Percentiles rank a stretch among this genome's conserved stretches.
Conservation (phyloP, 1,284 basidiomycete genomes). For the Schizophyllum commune region DNA sequence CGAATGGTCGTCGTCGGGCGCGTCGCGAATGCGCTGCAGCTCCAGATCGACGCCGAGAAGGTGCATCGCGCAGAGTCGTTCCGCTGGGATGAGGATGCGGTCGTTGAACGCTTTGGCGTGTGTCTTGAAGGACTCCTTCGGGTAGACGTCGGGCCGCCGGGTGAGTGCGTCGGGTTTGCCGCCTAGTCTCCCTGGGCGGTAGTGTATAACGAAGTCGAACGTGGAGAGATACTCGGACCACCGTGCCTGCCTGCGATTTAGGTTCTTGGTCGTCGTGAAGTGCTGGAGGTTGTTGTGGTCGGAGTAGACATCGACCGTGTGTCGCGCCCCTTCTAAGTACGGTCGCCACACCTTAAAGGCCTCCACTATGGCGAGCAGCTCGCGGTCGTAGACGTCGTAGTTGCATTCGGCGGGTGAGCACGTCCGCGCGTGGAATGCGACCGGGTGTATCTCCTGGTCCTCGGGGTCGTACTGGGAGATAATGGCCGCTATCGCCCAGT, state of each 20-base stretch:
- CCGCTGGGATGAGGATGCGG: no score
- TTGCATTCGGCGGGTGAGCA: conserved; percentile 28
- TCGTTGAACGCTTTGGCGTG: no score
- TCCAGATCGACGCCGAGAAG: conserved; percentile 7
- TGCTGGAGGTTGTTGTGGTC: conserved; percentile 17
- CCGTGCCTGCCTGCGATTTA: conserved; percentile 3
- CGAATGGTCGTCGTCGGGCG: not conserved
- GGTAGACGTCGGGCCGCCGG: conserved; percentile 17
- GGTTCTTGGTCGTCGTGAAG: conserved; percentile 3
- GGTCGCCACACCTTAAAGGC: conserved; percentile 12
- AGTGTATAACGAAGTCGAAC: conserved; percentile 15
- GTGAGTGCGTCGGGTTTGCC: conserved; percentile 23
- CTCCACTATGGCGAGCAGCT: conserved; percentile 26
- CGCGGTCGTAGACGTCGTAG: conserved; percentile 35
- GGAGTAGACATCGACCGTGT: conserved; percentile 11
- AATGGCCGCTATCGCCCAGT: conserved; percentile 19
- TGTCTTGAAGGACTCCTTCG: conserved; percentile 3
- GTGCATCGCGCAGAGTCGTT: not conserved
- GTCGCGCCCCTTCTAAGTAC: conserved; percentile 10
- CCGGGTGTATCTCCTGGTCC: conserved; percentile 17
- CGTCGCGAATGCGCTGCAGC: conserved; percentile 2
- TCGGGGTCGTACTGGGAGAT: conserved; percentile 5
- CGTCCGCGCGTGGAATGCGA: conserved; percentile 25
- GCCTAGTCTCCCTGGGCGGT: conserved; percentile 14
- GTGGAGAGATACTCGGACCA: conserved; percentile 7